Base-by-base conservation (phyloP, 2,329 filamentous ascomycete species). In the Ramichloridium luteum region DNA sequence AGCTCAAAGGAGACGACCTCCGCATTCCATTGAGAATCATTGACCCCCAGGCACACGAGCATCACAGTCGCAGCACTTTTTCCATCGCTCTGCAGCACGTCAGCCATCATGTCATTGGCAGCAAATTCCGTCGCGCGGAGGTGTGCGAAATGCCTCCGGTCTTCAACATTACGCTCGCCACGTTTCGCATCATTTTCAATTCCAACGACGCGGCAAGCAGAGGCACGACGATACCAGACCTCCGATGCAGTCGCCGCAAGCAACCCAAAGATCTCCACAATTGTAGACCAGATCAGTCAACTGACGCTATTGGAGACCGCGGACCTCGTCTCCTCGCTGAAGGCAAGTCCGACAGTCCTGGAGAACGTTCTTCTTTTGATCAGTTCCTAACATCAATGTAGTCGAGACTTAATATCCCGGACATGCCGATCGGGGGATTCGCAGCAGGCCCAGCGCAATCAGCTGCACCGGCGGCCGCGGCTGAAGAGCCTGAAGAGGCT, bases 251-350 rank as follows among this genome's bases (percentile, higher is more conserved):
- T 58, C 35, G 67, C 68, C 34, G 54, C 58, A 28, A 37, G 48
- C 26, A 93, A 82, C 64, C 85, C 90, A 42, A 98, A 98, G 73
- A 93, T 99, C 52, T 62, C 77, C 49, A 74, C 73, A 38, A 98
- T 99, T 54, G 90, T 99, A 54, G 86, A 98, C 59, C 86, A 98
- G 64, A 98, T 99, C 61, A 93, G 88, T 64, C 78, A 90, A 73
- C 79, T 99, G 72, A 98, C 86, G 27, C 71, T 99, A 37, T 67
- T 99, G 51, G 92, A 99, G 72, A 98, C 90, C 23, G 88, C 92
- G 36, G 90, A 96, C 58, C 70, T 99, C 38, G 90, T 99, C 33
- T 77, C 86, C 33, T 84, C 77, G 61, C 68, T 99, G 57, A 99
- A 98, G 81, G 90, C 96, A 64, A 32, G 30, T 11, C 8, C 14